phyloP scores from a whole-genome alignment of 345 rosid species.

The Theobroma cacao region DNA sequence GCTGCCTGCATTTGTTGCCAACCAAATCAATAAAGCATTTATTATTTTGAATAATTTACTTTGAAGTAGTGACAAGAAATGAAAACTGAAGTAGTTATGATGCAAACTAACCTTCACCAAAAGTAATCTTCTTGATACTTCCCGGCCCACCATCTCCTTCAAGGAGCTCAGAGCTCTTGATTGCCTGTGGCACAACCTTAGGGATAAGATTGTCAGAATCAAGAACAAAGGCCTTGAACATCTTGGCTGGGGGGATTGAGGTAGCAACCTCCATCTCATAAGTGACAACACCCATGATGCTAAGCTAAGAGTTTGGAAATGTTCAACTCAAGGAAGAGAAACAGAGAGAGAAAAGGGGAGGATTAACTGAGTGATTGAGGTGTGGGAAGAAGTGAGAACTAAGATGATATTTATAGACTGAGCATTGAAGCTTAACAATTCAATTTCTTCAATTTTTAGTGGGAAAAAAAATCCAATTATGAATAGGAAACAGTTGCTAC shows the following conservation, averaged over 20 bases:
- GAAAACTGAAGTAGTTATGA: background rate
- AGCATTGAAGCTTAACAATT: background rate
- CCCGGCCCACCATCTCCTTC: constrained; percentile 53
- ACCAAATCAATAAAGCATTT: too few relatives aligned
- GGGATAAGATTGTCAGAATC: constrained; percentile 30
- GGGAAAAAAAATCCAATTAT: background rate
- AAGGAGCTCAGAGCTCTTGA: constrained; percentile 24
- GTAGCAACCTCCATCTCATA: constrained; percentile 22
- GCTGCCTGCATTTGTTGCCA: background rate
- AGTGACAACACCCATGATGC: constrained; percentile 26
- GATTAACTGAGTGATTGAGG: background rate
- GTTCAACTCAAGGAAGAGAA: background rate
- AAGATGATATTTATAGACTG: background rate
- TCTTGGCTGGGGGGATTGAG: constrained; percentile 23
- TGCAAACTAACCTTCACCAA: constrained; percentile 3
- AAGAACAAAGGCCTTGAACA: constrained; percentile 34
- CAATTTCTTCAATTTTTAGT: background rate
- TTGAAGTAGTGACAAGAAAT: too few relatives aligned
- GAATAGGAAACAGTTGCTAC: background rate
- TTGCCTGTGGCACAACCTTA: constrained; percentile 34
- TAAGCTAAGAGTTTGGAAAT: background rate
- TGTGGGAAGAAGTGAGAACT: background rate
- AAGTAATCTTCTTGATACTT: constrained; percentile 28
- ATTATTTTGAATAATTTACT: too few relatives aligned
- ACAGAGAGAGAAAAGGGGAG: too few relatives aligned